Conservation (phyloP, 495 filamentous ascomycete genomes). For the Astrothelium macrocarpum region DNA sequence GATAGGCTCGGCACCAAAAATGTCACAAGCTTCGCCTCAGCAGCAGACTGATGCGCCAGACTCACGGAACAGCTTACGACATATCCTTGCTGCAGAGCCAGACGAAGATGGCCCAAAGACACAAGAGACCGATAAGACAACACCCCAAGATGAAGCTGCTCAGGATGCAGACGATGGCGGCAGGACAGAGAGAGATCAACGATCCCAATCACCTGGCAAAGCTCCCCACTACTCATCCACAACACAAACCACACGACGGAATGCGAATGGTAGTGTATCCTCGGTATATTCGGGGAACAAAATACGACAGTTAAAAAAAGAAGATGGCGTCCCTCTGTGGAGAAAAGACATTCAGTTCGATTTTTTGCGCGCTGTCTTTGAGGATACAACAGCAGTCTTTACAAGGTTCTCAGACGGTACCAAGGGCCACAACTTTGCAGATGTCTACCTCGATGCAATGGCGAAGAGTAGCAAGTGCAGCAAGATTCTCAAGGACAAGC, state of each 20-base stretch:
- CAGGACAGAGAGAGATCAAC: conserved; percentile 36
- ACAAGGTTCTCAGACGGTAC: conserved; percentile 70
- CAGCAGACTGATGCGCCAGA: background rate
- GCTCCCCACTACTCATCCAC: conserved; percentile 41
- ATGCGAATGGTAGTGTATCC: conserved; percentile 56
- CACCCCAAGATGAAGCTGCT: conserved; percentile 11
- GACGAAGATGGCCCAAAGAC: conserved; percentile 14
- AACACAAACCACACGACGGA: conserved; percentile 51
- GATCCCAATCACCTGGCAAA: conserved; percentile 32
- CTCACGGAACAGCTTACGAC: conserved; percentile 14
- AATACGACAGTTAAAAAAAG: conserved; percentile 92
- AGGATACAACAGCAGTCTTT: conserved; percentile 74
- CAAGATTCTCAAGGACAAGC: conserved; percentile 94
- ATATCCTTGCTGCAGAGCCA: conserved; percentile 28
- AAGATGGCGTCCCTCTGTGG: conserved; percentile 94
- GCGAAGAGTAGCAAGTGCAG: conserved; percentile 97
- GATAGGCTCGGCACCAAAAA: background rate
- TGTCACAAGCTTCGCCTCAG: background rate
- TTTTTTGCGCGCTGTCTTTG: conserved; percentile 84
- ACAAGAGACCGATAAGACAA: conserved; percentile 4
- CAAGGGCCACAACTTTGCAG: conserved; percentile 75
- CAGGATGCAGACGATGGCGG: conserved; percentile 34
- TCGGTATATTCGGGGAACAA: conserved; percentile 81
- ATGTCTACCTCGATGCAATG: conserved; percentile 98
- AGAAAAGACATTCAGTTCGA: conserved; percentile 95